Conservation (phyloP, 2,329 filamentous ascomycete species). For the Fusarium temperatum region DNA sequence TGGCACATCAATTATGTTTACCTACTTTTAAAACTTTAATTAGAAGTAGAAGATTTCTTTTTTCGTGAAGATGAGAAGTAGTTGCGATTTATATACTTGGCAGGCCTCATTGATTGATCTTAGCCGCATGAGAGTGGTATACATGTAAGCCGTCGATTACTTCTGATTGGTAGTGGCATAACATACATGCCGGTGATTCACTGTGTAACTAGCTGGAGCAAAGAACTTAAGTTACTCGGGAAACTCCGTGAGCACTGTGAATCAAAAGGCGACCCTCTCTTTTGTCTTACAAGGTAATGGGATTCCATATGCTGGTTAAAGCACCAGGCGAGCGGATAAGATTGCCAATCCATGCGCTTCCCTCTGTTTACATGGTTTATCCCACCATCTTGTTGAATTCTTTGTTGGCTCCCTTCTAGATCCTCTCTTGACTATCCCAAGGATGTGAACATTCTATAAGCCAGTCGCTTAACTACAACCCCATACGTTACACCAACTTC, state of each 20-base stretch:
- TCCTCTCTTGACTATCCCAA: accelerated
- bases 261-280: too few species aligned
- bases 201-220: too few species aligned
- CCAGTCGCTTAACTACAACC: accelerated
- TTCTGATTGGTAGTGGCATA: background rate
- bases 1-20: background rate
- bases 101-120: background rate
- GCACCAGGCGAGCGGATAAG: accelerated
- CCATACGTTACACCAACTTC: too few species aligned
- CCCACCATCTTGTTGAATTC: accelerated
- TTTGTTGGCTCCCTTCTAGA: accelerated
- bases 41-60: accelerated
- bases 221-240: accelerated
- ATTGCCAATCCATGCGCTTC: accelerated
- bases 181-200: background rate
- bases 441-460: background rate
- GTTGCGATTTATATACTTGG: too few species aligned
- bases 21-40: accelerated
- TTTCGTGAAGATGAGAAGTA: accelerated
- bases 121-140: accelerated
- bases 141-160: accelerated
- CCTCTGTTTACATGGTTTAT: accelerated
- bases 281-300: background rate
- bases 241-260: background rate
- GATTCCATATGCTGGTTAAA: too few species aligned